Base-by-base conservation (phyloP, 2,329 filamentous ascomycete species). In the Neofusicoccum laricinum region DNA sequence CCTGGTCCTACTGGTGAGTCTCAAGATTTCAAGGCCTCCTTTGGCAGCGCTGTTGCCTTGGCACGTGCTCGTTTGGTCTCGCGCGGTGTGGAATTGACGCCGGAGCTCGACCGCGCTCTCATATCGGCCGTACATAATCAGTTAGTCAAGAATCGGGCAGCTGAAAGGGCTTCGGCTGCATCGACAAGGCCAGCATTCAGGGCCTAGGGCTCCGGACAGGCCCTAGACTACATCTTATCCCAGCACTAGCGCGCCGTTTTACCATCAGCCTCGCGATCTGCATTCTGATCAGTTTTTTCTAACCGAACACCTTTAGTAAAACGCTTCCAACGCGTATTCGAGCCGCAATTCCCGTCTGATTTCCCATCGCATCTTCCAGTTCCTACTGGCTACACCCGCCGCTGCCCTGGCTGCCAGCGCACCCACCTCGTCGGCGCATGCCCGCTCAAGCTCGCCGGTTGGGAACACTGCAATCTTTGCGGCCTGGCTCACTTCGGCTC, bases 401-500 rank as follows among this genome's bases (percentile, higher is more conserved):
- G 69, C 19, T 90, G 88, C 68, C 72, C 78, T 1, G 84, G 83
- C 12, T 90, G 88, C 73, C 73, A 75, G 41, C 76, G 78, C 21
- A 65, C 70, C n/a, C 88, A 90, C 71, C 73, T 79, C 1, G 71
- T 77, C 12, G 88, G 87, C n/a, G 79, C 81, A 46, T 91, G 88
- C 70, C 84, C 84, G 10, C 76, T 90, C 36, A 88, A 87, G 71
- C 68, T 80, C 4, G 82, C 84, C 8, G 85, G 86, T 1, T 79
- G 83, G 2, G 87, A 90, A 69, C 76, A 83, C 68, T 91, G 89
- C 73, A 83, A 83, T 6, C 80, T 90, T 6, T 90, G 89, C 66
- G 87, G 87, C 15, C 80, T 86, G 21, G 84, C 85, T 1, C 87
- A 90, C 70, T 85, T 80, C 67, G 87, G 86, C 2, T 72, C 80